phyloP scores from a whole-genome alignment of 2,329 filamentous ascomycete species.

The Fusarium oligoseptatum region DNA sequence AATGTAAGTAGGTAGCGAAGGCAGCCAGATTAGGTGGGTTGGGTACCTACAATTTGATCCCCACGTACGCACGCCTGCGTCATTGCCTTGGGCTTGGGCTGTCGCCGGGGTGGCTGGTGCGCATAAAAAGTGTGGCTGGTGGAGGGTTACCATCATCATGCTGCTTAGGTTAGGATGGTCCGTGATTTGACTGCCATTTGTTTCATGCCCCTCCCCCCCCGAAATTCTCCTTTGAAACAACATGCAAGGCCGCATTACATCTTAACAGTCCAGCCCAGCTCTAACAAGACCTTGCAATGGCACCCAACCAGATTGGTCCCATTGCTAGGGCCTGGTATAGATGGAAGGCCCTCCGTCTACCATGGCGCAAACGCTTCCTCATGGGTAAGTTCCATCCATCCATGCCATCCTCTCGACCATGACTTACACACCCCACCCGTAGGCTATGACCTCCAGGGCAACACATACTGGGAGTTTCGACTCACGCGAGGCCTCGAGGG shows the following conservation, averaged over 20 bases:
- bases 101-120: slow-evolving; percentile 42
- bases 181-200: background rate
- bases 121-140: slow-evolving; percentile 8
- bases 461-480: slow-evolving; percentile 78
- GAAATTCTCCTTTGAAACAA: slow-evolving; percentile 3
- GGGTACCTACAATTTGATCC: background rate
- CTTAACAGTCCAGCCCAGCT: slow-evolving; percentile 3
- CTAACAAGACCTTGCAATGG: slow-evolving; percentile 47
- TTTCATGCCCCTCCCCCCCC: background rate
- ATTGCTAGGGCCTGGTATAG: slow-evolving; percentile 64
- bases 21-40: slow-evolving; percentile 34
- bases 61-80: background rate
- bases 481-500: slow-evolving; percentile 57
- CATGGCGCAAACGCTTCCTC: slow-evolving; percentile 74
- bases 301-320: slow-evolving; percentile 53
- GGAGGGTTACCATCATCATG: slow-evolving; percentile 7
- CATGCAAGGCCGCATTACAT: background rate
- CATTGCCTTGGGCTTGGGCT: background rate
- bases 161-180: background rate
- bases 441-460: slow-evolving; percentile 75
- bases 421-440: slow-evolving; percentile 37
- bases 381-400: slow-evolving; percentile 61
- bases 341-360: slow-evolving; percentile 73
- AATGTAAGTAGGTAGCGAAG: background rate
- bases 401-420: slow-evolving; percentile 2